Evolutionary conservation across 2,329 filamentous ascomycete species (phyloP).

Genomic region (Stagonosporopsis rhizophila): DNA sequence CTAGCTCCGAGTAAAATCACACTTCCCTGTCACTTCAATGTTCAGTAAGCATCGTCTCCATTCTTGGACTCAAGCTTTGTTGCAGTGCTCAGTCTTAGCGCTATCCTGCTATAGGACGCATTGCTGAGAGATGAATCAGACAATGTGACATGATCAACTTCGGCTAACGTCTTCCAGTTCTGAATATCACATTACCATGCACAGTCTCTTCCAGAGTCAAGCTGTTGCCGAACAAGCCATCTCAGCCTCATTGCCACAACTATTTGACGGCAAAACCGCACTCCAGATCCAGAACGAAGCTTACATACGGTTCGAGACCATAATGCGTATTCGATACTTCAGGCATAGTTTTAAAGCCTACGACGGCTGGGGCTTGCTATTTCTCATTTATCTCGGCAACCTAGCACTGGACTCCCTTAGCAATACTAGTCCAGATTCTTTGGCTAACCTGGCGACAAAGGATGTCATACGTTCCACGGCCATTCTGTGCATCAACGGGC

Average conservation of each 20-base stretch:
- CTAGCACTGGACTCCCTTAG: conserved; percentile 4
- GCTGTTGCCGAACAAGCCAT: neutral
- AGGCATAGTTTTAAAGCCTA: conserved; percentile 9
- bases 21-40: conserved; percentile 10
- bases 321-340: conserved; percentile 6
- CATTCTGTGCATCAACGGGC: conserved; percentile 7
- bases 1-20: conserved; percentile 4
- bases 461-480: conserved; percentile 5
- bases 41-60: neutral
- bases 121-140: too few relatives aligned
- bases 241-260: neutral
- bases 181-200: conserved; percentile 7
- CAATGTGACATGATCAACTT: neutral
- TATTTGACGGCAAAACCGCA: conserved; percentile 7
- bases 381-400: conserved; percentile 12
- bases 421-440: neutral
- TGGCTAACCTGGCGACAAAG: neutral
- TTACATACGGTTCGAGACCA: conserved; percentile 10
- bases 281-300: conserved; percentile 2
- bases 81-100: neutral
- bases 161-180: neutral
- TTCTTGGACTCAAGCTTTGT: too few relatives aligned
- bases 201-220: conserved; percentile 8
- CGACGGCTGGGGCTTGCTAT: conserved; percentile 8
- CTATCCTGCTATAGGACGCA: too few relatives aligned